A percentile compares a stretch with the other conserved stretches of the same genome.
These are phyloP conservation scores for Torulaspora franciscae DNA, from an alignment of 805 yeast species.

Conservation along the genomic window DNA sequence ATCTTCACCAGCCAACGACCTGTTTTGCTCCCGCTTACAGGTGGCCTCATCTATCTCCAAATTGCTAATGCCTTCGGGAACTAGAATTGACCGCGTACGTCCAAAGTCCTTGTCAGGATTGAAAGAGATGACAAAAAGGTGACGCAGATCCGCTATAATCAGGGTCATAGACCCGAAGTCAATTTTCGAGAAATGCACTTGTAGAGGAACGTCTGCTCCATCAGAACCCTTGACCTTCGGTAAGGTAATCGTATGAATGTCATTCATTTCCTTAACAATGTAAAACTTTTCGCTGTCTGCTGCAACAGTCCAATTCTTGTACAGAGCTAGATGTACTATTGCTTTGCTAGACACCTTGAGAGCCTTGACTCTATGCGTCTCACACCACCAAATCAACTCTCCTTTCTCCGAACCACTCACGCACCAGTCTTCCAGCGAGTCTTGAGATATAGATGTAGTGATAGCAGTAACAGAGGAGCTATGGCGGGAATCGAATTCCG, in stretches of 20 bases:
- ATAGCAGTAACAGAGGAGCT: conserved; percentile 32
- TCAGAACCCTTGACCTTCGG: conserved; percentile 10
- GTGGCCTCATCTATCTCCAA: conserved; percentile 31
- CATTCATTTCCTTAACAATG: conserved; percentile 25
- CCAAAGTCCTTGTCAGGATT: conserved; percentile 26
- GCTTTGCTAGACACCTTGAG: conserved; percentile 21
- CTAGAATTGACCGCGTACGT: conserved; percentile 15
- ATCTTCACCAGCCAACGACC: conserved; percentile 31
- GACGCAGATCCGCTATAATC: conserved; percentile 21
- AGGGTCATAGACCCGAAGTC: conserved; percentile 33
- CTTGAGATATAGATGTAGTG: conserved; percentile 23
- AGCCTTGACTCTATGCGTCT: conserved; percentile 19
- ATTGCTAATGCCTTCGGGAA: conserved; percentile 19
- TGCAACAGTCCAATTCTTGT: conserved; percentile 25
- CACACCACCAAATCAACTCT: conserved; percentile 35
- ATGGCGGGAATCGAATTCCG: conserved; percentile 31
- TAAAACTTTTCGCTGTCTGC: conserved; percentile 25
- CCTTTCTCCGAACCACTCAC: conserved; percentile 35
- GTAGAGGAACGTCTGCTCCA: conserved; percentile 5
- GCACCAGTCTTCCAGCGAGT: conserved; percentile 27
- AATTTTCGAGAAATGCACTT: conserved; percentile 26
- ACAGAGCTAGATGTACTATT: conserved; percentile 22
- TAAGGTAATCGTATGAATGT: conserved; percentile 17
- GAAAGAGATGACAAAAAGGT: conserved; percentile 24
- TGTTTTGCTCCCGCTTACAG: conserved; percentile 24